Conservation (phyloP, 2,329 filamentous ascomycete genomes). For the Phialemoniopsis sp. region DNA sequence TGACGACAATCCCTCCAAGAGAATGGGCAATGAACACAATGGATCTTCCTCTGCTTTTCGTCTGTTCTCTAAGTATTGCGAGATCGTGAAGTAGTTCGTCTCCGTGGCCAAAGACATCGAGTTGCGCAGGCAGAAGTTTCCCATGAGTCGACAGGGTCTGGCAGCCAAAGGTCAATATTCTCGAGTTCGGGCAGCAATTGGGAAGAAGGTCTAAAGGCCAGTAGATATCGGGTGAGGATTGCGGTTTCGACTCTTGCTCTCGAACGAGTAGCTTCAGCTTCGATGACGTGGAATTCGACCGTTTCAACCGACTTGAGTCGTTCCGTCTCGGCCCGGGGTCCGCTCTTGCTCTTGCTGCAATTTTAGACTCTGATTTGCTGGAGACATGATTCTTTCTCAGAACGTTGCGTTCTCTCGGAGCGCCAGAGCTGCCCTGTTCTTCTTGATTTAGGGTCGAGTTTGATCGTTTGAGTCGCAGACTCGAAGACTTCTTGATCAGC, state of each 20-base stretch:
- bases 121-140: slow-evolving; percentile 17
- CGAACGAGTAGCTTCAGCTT: slow-evolving; percentile 9
- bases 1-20: slow-evolving; percentile 22
- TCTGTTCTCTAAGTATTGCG: slow-evolving; percentile 9
- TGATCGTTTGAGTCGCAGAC: slow-evolving; percentile 7
- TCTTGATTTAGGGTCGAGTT: background rate
- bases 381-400: slow-evolving; percentile 4
- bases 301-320: slow-evolving; percentile 15
- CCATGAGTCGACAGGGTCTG: slow-evolving; percentile 16
- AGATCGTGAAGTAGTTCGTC: slow-evolving; percentile 20
- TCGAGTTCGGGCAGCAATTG: slow-evolving; percentile 18
- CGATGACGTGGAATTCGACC: slow-evolving; percentile 15
- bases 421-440: background rate
- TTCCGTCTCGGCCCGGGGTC: background rate
- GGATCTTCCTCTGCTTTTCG: slow-evolving; percentile 10
- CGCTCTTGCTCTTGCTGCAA: background rate
- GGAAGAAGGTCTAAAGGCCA: slow-evolving; percentile 26
- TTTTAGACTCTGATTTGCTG: slow-evolving; percentile 4
- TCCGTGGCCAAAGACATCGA: slow-evolving; percentile 21
- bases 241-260: slow-evolving; percentile 2
- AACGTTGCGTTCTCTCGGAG: slow-evolving; percentile 3
- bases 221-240: slow-evolving; percentile 11
- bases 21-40: slow-evolving; percentile 23
- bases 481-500: slow-evolving; percentile 8
- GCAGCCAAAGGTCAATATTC: slow-evolving; percentile 24